Conservation (phyloP, 2,329 filamentous ascomycete genomes). For the Scolecobasidium constrictum region DNA sequence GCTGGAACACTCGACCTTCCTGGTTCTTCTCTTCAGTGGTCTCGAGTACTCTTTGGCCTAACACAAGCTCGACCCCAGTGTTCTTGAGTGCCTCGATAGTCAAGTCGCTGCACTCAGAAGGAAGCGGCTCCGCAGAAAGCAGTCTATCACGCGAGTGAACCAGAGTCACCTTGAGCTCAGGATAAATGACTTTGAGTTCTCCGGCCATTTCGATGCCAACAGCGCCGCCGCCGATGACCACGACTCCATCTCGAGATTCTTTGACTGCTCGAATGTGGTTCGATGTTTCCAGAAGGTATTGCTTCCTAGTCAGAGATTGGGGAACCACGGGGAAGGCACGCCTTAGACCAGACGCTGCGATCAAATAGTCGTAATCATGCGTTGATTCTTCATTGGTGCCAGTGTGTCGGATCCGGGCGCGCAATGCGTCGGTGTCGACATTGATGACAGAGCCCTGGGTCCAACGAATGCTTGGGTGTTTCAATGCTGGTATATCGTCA, state of each 20-base stretch:
- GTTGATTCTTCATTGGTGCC: background rate
- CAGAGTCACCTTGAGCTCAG: slow-evolving; percentile 56
- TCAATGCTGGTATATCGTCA: slow-evolving; percentile 38
- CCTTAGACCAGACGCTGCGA: slow-evolving; percentile 59
- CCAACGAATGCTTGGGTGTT: slow-evolving; percentile 1
- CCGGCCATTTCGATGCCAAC: slow-evolving; percentile 76
- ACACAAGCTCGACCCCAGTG: slow-evolving; percentile 52
- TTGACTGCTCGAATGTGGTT: slow-evolving; percentile 4
- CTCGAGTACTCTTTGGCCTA: slow-evolving; percentile 44
- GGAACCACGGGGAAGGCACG: slow-evolving; percentile 65
- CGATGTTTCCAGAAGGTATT: slow-evolving; percentile 40
- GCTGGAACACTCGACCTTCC: slow-evolving; percentile 26
- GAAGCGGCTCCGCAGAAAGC: slow-evolving; percentile 62
- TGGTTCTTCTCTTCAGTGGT: slow-evolving; percentile 34
- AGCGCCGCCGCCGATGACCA: slow-evolving; percentile 33
- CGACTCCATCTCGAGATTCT: background rate
- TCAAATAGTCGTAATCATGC: slow-evolving; percentile 58
- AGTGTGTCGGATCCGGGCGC: background rate
- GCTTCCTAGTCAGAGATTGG: slow-evolving; percentile 48
- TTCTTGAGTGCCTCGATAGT: slow-evolving; percentile 49
- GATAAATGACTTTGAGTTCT: slow-evolving; percentile 60
- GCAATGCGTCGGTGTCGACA: background rate
- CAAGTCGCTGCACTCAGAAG: slow-evolving; percentile 56
- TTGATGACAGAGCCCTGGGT: background rate
- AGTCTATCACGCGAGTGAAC: slow-evolving; percentile 62